These are phyloP conservation scores for Zymoseptoria ardabiliae DNA, from an alignment of 2,329 filamentous ascomycete genomes.

Conservation along the genomic window DNA sequence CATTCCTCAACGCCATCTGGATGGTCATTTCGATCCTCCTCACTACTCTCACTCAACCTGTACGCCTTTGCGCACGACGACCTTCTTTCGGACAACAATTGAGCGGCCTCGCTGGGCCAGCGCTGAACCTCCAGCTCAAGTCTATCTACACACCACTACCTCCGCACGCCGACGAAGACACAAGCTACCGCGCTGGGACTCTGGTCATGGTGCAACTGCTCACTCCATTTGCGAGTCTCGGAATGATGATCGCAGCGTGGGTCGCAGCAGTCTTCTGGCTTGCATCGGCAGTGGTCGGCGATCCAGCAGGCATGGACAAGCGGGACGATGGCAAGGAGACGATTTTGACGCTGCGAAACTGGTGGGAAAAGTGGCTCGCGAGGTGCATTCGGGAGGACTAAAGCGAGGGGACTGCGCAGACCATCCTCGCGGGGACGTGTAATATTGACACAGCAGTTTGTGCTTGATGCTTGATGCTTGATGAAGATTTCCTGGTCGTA, in stretches of 20 bases:
- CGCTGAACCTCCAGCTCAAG: conserved; percentile 46
- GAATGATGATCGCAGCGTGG: conserved; percentile 51
- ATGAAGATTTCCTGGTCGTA: conserved; percentile 1
- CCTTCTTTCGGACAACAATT: conserved; percentile 44
- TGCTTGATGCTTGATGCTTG: neutral
- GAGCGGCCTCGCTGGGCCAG: conserved; percentile 46
- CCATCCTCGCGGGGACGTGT: too few relatives aligned
- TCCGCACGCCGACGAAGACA: conserved; percentile 28
- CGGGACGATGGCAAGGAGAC: conserved; percentile 55
- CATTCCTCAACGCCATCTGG: conserved; percentile 48
- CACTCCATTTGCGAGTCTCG: conserved; percentile 50
- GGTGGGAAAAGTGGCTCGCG: conserved; percentile 54
- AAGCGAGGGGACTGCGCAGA: conserved; percentile 1
- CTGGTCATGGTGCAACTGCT: conserved; percentile 48
- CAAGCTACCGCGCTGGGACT: conserved; percentile 35
- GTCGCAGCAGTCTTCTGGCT: conserved; percentile 56
- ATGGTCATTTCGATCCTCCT: conserved; percentile 46
- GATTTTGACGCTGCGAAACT: conserved; percentile 50
- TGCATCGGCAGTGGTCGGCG: conserved; percentile 45
- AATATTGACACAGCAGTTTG: too few relatives aligned
- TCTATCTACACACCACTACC: conserved; percentile 38
- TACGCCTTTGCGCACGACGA: conserved; percentile 47
- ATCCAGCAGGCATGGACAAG: conserved; percentile 51
- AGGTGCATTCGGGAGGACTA: conserved; percentile 20
- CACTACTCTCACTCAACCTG: conserved; percentile 45